These are phyloP conservation scores for Penicillium atrosanguineum DNA, from an alignment of 495 filamentous ascomycete species.

Conservation along the genomic window DNA sequence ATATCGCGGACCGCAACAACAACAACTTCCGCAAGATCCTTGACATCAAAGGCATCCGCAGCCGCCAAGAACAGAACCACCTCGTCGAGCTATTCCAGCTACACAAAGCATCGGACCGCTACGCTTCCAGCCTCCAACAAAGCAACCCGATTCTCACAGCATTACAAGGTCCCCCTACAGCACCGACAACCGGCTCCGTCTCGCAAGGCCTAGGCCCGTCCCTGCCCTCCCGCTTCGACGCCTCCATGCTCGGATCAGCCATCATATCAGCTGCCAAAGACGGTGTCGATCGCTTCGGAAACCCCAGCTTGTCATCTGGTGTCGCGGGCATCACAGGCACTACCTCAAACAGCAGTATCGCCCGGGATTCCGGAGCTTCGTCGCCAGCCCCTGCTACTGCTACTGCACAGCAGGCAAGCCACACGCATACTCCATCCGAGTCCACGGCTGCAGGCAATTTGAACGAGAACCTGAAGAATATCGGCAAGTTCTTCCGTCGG, in stretches of 20 bases:
- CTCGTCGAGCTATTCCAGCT: slow-evolving; percentile 88
- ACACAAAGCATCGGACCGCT: slow-evolving; percentile 62
- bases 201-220: slow-evolving; percentile 43
- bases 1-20: slow-evolving; percentile 86
- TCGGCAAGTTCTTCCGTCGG: slow-evolving; percentile 92
- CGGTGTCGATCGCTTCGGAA: slow-evolving; percentile 83
- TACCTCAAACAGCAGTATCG: slow-evolving; percentile 13
- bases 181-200: slow-evolving; percentile 37
- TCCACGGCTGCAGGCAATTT: slow-evolving; percentile 54
- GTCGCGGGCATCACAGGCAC: slow-evolving; percentile 21
- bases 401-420: slow-evolving; percentile 15
- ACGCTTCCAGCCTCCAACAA: slow-evolving; percentile 43
- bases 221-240: slow-evolving; percentile 65
- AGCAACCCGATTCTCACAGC: slow-evolving; percentile 44
- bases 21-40: slow-evolving; percentile 96
- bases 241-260: slow-evolving; percentile 65
- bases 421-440: slow-evolving; percentile 18
- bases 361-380: slow-evolving; percentile 16
- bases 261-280: slow-evolving; percentile 84
- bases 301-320: slow-evolving; percentile 42
- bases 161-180: slow-evolving; percentile 37
- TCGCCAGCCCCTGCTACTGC: slow-evolving; percentile 17
- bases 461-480: slow-evolving; percentile 89
- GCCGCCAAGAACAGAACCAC: slow-evolving; percentile 72
- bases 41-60: slow-evolving; percentile 83